Conservation (phyloP, 73 alveolate genomes). For the Blepharisma stoltei region DNA sequence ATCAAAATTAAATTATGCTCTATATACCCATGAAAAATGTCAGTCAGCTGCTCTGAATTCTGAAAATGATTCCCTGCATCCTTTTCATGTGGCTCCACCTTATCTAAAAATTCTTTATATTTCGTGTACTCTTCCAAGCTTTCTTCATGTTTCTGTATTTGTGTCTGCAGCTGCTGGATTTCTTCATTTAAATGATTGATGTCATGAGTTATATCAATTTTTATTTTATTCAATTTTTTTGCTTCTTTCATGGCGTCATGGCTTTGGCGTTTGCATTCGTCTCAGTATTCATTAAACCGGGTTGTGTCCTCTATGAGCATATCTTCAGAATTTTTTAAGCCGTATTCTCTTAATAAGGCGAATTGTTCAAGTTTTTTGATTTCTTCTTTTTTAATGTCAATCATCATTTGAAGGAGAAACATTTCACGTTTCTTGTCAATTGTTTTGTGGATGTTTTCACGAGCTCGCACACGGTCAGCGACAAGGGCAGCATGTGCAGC, state of each 20-base stretch:
- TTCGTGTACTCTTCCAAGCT: slow-evolving; percentile 7
- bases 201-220: slow-evolving; percentile 17
- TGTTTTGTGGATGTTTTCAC: slow-evolving; percentile 7
- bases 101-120: slow-evolving; percentile 31
- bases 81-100: not conserved
- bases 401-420: slow-evolving; percentile 36
- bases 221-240: slow-evolving; percentile 4
- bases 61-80: not conserved
- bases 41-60: slow-evolving; percentile 20
- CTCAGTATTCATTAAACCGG: slow-evolving; percentile 28
- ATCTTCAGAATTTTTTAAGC: slow-evolving; percentile 31
- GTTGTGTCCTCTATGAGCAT: slow-evolving; percentile 24
- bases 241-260: slow-evolving; percentile 32
- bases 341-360: slow-evolving; percentile 31
- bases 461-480: slow-evolving; percentile 8
- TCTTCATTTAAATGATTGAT: slow-evolving; percentile 26
- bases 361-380: slow-evolving; percentile 28
- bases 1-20: slow-evolving; percentile 18
- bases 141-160: slow-evolving; percentile 20
- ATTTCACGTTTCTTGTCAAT: slow-evolving; percentile 32
- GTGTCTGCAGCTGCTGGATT: slow-evolving; percentile 1
- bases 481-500: slow-evolving; percentile 17
- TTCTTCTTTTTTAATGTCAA: slow-evolving; percentile 31
- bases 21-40: not conserved
- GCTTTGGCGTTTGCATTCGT: slow-evolving; percentile 7